Conservation (phyloP, 2,329 filamentous ascomycete genomes). For the Hypoxylon sp. region DNA sequence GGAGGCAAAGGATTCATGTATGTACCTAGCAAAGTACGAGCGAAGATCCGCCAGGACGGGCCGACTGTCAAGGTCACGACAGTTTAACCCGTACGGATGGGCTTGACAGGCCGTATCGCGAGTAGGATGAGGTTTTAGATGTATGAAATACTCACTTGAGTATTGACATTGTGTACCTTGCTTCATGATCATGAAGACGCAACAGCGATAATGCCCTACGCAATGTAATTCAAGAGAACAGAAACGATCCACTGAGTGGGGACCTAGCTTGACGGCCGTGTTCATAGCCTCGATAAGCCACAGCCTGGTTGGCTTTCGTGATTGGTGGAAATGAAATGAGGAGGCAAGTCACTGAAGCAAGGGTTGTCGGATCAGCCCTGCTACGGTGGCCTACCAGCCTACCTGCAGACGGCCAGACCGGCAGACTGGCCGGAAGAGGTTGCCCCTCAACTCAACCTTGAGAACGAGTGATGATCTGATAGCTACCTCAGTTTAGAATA, state of each 20-base stretch:
- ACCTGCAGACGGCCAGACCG: slow-evolving; percentile 11
- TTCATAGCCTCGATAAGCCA: slow-evolving; percentile 11
- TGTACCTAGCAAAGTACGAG: background rate
- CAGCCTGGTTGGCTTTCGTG: slow-evolving; percentile 3
- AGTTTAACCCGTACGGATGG: background rate
- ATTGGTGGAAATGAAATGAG: slow-evolving; percentile 11
- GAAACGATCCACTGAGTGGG: background rate
- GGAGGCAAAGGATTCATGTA: background rate
- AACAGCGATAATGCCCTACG: background rate
- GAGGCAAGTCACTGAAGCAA: slow-evolving; percentile 6
- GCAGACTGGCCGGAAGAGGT: background rate
- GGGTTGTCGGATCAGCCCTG: slow-evolving; percentile 16
- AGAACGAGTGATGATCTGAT: background rate
- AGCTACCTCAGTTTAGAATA: background rate
- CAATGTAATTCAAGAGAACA: background rate
- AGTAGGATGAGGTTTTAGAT: background rate
- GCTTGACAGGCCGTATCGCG: too few species aligned
- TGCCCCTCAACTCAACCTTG: background rate
- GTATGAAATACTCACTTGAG: background rate
- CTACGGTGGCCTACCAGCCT: too few species aligned
- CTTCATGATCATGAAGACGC: background rate
- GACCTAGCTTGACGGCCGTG: background rate
- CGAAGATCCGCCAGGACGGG: slow-evolving; percentile 29
- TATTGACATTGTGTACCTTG: background rate
- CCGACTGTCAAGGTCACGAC: slow-evolving; percentile 27